phyloP scores from a whole-genome alignment of 169 alveolate genomes.

The Toxoplasma gondii region DNA sequence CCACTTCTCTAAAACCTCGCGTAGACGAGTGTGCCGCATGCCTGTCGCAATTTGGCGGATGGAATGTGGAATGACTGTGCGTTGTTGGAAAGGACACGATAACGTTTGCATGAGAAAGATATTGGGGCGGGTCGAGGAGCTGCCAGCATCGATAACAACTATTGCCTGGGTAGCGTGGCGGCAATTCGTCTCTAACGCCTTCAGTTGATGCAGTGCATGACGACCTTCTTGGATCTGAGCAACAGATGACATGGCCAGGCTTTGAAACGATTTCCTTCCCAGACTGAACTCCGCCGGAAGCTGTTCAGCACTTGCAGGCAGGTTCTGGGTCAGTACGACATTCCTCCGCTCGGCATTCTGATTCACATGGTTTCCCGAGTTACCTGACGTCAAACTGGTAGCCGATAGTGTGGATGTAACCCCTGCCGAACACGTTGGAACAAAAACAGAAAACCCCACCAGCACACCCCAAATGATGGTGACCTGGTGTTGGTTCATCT shows the following conservation, averaged over 20 bases:
- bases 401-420: too few relatives aligned
- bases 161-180: conserved; percentile 16
- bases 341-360: too few relatives aligned
- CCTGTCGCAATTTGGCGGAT: conserved; percentile 13
- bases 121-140: conserved; percentile 20
- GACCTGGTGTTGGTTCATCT: too few relatives aligned
- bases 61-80: background rate
- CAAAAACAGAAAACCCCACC: too few relatives aligned
- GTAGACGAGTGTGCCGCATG: background rate
- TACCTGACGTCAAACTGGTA: too few relatives aligned
- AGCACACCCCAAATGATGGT: too few relatives aligned
- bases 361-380: too few relatives aligned
- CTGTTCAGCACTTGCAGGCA: background rate
- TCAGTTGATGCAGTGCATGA: background rate
- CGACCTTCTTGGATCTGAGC: background rate
- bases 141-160: conserved; percentile 45
- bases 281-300: too few relatives aligned
- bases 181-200: background rate
- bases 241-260: background rate
- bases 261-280: too few relatives aligned
- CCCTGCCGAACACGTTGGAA: too few relatives aligned
- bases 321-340: background rate
- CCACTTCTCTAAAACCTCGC: conserved; percentile 43
- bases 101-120: background rate
- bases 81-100: background rate